These are phyloP conservation scores for Piloderma croceum DNA, from an alignment of 768 basidiomycete species.

Conservation along the genomic window DNA sequence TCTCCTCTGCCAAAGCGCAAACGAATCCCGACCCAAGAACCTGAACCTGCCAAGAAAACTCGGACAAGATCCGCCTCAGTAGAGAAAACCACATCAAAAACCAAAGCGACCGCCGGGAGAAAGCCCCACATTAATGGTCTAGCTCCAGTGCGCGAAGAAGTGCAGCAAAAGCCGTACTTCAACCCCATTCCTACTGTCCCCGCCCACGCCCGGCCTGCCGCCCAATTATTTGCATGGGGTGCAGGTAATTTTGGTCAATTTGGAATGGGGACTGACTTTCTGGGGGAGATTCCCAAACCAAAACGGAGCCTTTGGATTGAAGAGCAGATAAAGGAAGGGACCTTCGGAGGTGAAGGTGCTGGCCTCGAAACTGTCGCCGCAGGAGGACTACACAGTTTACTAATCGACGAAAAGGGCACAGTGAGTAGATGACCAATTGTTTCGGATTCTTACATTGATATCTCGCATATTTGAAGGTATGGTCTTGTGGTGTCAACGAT, in stretches of 20 bases:
- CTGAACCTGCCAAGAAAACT: slow-evolving; percentile 41
- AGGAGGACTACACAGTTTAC: slow-evolving; percentile 86
- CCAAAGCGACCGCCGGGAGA: slow-evolving; percentile 3
- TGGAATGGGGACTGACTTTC: slow-evolving; percentile 73
- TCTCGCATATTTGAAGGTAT: slow-evolving; percentile 48
- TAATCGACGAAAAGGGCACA: slow-evolving; percentile 84
- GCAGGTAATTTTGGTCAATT: slow-evolving; percentile 94
- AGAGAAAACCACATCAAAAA: slow-evolving; percentile 3
- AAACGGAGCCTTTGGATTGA: slow-evolving; percentile 75
- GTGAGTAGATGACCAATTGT: slow-evolving; percentile 43
- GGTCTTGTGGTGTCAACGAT: slow-evolving; percentile 85
- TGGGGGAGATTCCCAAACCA: slow-evolving; percentile 73
- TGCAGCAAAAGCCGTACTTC: slow-evolving; percentile 52
- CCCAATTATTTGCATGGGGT: slow-evolving; percentile 82
- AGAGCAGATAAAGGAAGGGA: slow-evolving; percentile 63
- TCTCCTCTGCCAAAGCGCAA: slow-evolving; percentile 44
- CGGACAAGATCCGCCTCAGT: slow-evolving; percentile 8
- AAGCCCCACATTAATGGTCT: slow-evolving; percentile 28
- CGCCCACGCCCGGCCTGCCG: slow-evolving; percentile 51
- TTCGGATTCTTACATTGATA: slow-evolving; percentile 6
- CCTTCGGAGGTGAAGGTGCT: slow-evolving; percentile 63
- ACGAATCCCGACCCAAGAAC: slow-evolving; percentile 35
- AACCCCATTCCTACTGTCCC: slow-evolving; percentile 61
- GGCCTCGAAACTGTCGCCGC: slow-evolving; percentile 80
- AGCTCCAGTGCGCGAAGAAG: slow-evolving; percentile 24